Evolutionary conservation across 208 protist species (phyloP).

Genomic region (Leishmania tropica): DNA sequence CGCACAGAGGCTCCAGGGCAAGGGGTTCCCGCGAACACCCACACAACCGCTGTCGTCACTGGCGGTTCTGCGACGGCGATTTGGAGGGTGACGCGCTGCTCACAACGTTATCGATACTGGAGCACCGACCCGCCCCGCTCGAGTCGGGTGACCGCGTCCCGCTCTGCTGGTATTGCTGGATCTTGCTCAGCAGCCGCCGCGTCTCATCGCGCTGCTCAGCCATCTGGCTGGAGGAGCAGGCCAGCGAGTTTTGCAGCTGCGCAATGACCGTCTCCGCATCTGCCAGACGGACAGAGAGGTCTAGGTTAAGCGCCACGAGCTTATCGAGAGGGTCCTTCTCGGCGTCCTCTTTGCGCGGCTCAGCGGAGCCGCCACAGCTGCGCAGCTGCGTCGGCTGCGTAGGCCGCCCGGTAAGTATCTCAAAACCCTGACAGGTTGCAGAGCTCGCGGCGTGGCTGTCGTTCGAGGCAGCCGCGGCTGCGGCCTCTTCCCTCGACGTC

Average conservation of each 20-base stretch:
- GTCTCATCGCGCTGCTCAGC: slow-evolving; percentile 30
- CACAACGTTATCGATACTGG: not conserved
- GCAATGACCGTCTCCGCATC: slow-evolving; percentile 39
- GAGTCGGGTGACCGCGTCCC: not conserved
- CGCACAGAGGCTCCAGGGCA: not conserved
- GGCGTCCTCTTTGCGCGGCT: not conserved
- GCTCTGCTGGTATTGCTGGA: slow-evolving; percentile 28
- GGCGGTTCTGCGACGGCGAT: not conserved
- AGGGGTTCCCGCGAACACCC: not conserved
- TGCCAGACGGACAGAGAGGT: slow-evolving; percentile 37
- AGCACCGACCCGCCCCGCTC: not conserved
- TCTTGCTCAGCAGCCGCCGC: slow-evolving; percentile 27
- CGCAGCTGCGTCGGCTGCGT: slow-evolving; percentile 14
- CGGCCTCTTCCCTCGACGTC: not conserved
- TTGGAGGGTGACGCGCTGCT: slow-evolving; percentile 14
- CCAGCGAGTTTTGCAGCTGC: slow-evolving; percentile 32
- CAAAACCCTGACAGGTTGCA: slow-evolving; percentile 4
- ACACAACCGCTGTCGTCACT: not conserved
- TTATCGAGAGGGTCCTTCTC: slow-evolving; percentile 14
- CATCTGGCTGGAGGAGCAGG: slow-evolving; percentile 27
- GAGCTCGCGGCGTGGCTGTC: not conserved
- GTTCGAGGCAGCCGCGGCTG: not conserved
- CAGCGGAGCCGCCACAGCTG: not conserved
- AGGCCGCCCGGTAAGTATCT: slow-evolving; percentile 1
- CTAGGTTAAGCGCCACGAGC: slow-evolving; percentile 37